A percentile compares a stretch with the other conserved stretches of the same genome.
Evolutionary conservation across 2,329 filamentous ascomycete species (phyloP).

Genomic region (Aspergillus versicolor): DNA sequence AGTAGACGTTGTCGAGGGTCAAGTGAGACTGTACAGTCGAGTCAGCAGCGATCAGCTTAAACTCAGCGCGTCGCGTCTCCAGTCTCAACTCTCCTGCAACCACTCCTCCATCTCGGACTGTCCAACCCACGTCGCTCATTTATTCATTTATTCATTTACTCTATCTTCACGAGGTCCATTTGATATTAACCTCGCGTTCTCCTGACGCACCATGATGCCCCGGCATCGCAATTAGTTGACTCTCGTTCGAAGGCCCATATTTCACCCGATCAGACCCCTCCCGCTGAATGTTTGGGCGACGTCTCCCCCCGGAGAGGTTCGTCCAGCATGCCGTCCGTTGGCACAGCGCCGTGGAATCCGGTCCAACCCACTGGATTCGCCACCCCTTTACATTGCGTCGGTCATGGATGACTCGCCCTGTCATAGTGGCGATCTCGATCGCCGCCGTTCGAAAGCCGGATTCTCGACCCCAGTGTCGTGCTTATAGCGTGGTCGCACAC

Average conservation of each 20-base stretch:
- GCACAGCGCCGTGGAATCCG: slow-evolving; percentile 26
- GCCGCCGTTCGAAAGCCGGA: slow-evolving; percentile 5
- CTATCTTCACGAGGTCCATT: not conserved
- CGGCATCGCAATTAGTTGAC: not conserved
- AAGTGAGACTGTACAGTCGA: too few relatives aligned
- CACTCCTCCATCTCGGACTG: not conserved
- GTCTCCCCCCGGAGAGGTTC: slow-evolving; percentile 20
- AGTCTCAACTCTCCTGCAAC: too few relatives aligned
- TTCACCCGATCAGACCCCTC: slow-evolving; percentile 3
- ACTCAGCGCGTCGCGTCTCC: too few relatives aligned
- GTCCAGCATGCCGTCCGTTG: slow-evolving; percentile 30
- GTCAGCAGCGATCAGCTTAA: too few relatives aligned
- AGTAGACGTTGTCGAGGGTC: too few relatives aligned
- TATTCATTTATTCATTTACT: not conserved
- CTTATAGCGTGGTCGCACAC: not conserved
- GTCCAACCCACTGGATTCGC: slow-evolving; percentile 21
- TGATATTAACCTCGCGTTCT: too few relatives aligned
- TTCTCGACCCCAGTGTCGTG: slow-evolving; percentile 1
- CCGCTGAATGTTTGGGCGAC: slow-evolving; percentile 34
- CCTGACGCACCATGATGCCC: not conserved
- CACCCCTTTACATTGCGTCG: slow-evolving; percentile 22
- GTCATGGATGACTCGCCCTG: slow-evolving; percentile 27
- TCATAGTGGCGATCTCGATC: slow-evolving; percentile 26
- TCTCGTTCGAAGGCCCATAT: not conserved
- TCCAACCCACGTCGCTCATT: not conserved